Percentiles rank a stretch among this genome's conserved stretches.
phyloP scores from a whole-genome alignment of 2,329 filamentous ascomycete genomes.

The Neocucurbitaria cava region DNA sequence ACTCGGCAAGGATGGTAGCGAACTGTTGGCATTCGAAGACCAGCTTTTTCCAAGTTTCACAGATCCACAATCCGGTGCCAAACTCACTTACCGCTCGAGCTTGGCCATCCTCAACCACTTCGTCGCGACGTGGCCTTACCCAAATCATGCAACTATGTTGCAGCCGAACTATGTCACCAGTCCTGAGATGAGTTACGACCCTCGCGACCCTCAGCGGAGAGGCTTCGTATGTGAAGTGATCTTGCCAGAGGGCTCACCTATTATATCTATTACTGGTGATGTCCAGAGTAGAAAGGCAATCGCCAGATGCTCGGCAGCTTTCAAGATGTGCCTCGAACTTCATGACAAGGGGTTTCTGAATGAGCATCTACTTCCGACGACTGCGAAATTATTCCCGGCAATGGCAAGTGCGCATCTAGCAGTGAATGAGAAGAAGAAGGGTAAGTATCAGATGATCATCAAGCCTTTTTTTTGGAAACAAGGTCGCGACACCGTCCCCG shows the following conservation, averaged over 20 bases:
- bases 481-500: slow-evolving; percentile 54
- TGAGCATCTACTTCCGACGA: slow-evolving; percentile 74
- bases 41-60: slow-evolving; percentile 60
- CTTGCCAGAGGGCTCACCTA: slow-evolving; percentile 75
- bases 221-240: slow-evolving; percentile 73
- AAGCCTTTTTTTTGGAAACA: slow-evolving; percentile 79
- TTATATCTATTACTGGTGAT: slow-evolving; percentile 70
- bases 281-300: slow-evolving; percentile 72
- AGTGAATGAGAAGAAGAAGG: slow-evolving; percentile 80
- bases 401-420: slow-evolving; percentile 90
- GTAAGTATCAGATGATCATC: slow-evolving; percentile 75
- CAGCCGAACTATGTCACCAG: slow-evolving; percentile 67
- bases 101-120: slow-evolving; percentile 76
- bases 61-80: slow-evolving; percentile 74
- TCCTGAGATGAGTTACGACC: slow-evolving; percentile 13
- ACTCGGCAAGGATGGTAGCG: slow-evolving; percentile 64
- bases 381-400: slow-evolving; percentile 72
- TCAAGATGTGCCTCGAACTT: slow-evolving; percentile 77
- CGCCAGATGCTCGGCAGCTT: slow-evolving; percentile 89
- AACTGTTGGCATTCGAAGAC: slow-evolving; percentile 61
- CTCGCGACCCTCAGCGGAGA: slow-evolving; percentile 8
- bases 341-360: slow-evolving; percentile 72
- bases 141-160: slow-evolving; percentile 56
- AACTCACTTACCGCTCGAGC: slow-evolving; percentile 77
- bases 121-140: slow-evolving; percentile 68